Base-by-base conservation (phyloP, 2,329 filamentous ascomycete species). In the Nothophoma quercina region DNA sequence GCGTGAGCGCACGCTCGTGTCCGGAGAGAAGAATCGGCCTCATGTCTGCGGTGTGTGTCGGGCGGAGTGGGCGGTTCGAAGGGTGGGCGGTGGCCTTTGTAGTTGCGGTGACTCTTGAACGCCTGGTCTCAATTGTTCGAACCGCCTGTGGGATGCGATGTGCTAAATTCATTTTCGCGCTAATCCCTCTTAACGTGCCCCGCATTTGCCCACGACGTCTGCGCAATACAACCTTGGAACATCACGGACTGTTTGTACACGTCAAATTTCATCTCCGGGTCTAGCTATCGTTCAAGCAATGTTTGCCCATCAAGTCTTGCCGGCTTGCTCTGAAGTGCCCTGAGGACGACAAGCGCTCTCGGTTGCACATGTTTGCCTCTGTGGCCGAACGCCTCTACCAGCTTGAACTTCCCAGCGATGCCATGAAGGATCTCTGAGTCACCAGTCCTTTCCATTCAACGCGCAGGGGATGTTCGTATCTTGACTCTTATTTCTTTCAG, bases 1-100 rank as follows among this genome's bases (percentile, higher is more conserved):
- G 92, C 75, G 91, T 96, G 79, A 96, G 85, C 79, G 92, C 91
- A 82, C 92, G 90, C 84, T 96, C 92, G 87, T 99, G 95, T 79
- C 95, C 95, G 77, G 91, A 88, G 71, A 99, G 85, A 70, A 99
- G 84, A 78, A 97, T 96, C 74, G 95, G 95, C 83, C 95, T 91
- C 95, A 99, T 99, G 35, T 59, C 69, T 62, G 55, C 55, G 51
- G 54, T 46, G 34, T 44, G 50, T 51, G 53, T 33, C 33, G 51
- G 46, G 38, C 42, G 46, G 48, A 44, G 23, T 57, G 19, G 16
- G 57, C 44, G 58, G 59, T 60, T 57, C 58, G 51, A 55, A 36
- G 44, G 58, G 55, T 53, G 53, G 49, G 59, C 48, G 55, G 58
- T 56, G 62, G 59, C 50, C 50, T 48, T 58, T 55, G 54, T 58